Conservation (phyloP, 2,329 filamentous ascomycete genomes). For the Coniella vitis region DNA sequence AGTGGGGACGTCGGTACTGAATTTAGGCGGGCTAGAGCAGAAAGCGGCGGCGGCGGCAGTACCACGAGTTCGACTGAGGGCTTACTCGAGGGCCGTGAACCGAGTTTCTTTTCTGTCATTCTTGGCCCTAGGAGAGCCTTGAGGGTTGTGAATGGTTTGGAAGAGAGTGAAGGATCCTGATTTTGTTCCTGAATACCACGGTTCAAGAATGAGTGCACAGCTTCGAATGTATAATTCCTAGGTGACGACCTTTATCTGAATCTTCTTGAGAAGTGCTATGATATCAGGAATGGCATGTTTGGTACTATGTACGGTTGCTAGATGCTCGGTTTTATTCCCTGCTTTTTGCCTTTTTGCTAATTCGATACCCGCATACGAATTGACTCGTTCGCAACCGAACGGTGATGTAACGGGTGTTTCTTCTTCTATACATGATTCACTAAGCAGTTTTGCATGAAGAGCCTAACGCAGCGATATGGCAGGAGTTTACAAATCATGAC, state of each 20-base stretch:
- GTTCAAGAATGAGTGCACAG: not conserved
- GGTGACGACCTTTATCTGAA: too few relatives aligned
- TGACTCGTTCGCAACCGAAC: too few relatives aligned
- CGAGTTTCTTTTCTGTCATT: constrained; percentile 58
- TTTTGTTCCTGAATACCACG: not conserved
- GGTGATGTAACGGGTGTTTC: too few relatives aligned
- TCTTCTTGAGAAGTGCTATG: too few relatives aligned
- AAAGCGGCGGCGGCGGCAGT: constrained; percentile 29
- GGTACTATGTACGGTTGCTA: not conserved
- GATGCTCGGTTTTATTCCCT: too few relatives aligned
- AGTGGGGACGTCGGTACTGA: constrained; percentile 19
- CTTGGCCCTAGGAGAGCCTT: constrained; percentile 58
- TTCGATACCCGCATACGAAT: too few relatives aligned
- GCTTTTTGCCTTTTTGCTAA: too few relatives aligned
- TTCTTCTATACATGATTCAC: too few relatives aligned
- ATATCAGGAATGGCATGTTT: not conserved
- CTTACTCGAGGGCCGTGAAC: constrained; percentile 41
- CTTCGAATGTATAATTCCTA: not conserved
- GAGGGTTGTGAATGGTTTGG: constrained; percentile 50
- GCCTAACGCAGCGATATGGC: too few relatives aligned
- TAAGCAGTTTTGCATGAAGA: too few relatives aligned
- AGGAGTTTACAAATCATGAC: too few relatives aligned
- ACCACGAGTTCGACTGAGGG: constrained; percentile 30
- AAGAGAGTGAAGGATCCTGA: constrained; percentile 18
- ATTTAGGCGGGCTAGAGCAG: constrained; percentile 20